Percentiles rank a stretch among this genome's conserved stretches.
Evolutionary conservation across 164 flowering plant species (phyloP).

Genomic region (Stephania cephalantha): DNA sequence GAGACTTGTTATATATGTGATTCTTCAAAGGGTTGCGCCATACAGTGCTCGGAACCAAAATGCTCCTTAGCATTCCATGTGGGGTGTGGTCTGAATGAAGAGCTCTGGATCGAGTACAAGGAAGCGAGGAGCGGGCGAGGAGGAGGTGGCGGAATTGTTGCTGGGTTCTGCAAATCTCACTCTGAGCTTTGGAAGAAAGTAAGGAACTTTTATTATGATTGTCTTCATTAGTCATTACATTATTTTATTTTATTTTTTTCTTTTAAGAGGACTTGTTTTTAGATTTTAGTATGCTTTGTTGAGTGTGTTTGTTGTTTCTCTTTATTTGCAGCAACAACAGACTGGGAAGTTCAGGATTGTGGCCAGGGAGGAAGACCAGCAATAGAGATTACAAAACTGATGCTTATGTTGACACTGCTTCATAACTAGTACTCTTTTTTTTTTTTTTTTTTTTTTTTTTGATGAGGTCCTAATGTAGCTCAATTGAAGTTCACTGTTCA

Average conservation of each 20-base stretch:
- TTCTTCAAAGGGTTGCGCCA: slow-evolving; percentile 45
- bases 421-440: not conserved
- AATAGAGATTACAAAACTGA: slow-evolving; percentile 4
- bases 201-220: not conserved
- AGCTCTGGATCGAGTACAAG: slow-evolving; percentile 67
- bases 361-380: slow-evolving; percentile 42
- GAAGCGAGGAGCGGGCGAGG: slow-evolving; percentile 38
- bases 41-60: slow-evolving; percentile 80
- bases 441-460: not conserved
- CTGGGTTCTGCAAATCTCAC: slow-evolving; percentile 74
- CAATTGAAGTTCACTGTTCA: too few species aligned
- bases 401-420: not conserved
- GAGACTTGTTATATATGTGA: slow-evolving; percentile 57
- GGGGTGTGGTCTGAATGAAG: slow-evolving; percentile 76
- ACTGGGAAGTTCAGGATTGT: slow-evolving; percentile 93
- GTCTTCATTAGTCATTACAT: not conserved
- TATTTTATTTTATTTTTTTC: not conserved
- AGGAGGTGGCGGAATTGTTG: slow-evolving; percentile 52
- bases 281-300: not conserved
- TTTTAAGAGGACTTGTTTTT: not conserved
- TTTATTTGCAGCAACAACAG: slow-evolving; percentile 65
- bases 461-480: too few species aligned
- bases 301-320: not conserved
- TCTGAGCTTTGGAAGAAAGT: slow-evolving; percentile 81
- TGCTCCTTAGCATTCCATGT: slow-evolving; percentile 71